Conservation (phyloP, 192 early-diverging fungal genomes). For the Backusella luteola region DNA sequence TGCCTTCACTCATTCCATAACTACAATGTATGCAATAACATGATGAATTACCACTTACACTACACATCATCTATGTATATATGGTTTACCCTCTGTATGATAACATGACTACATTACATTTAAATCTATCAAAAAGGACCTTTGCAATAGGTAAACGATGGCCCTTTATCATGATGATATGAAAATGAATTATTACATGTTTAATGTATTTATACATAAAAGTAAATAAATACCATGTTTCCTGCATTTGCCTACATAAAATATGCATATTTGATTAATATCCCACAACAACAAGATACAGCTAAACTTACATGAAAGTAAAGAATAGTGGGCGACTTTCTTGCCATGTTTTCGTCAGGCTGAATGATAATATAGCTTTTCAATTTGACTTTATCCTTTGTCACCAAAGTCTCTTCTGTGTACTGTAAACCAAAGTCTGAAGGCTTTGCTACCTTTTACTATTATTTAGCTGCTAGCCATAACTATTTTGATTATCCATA, state of each 20-base stretch:
- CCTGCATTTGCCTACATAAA: slow-evolving; percentile 84
- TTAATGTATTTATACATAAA: slow-evolving; percentile 1
- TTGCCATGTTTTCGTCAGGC: slow-evolving; percentile 51
- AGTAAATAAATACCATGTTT: slow-evolving; percentile 68
- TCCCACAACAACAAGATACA: not conserved
- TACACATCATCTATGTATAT: no score
- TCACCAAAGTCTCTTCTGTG: slow-evolving; percentile 66
- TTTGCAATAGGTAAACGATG: slow-evolving; percentile 92
- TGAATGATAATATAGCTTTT: slow-evolving; percentile 76
- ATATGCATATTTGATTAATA: not conserved
- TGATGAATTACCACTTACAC: no score
- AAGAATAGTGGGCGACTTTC: slow-evolving; percentile 69
- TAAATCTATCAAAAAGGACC: slow-evolving; percentile 59
- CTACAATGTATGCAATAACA: slow-evolving; percentile 22
- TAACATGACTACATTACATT: slow-evolving; percentile 92
- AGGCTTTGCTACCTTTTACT: slow-evolving; percentile 61
- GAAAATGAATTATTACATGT: no score
- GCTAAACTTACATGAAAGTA: slow-evolving; percentile 75
- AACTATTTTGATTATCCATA: slow-evolving; percentile 13
- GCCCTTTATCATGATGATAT: slow-evolving; percentile 48
- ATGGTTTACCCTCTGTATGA: slow-evolving; percentile 88
- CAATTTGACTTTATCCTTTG: slow-evolving; percentile 80
- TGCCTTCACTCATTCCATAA: slow-evolving; percentile 88
- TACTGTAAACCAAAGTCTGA: slow-evolving; percentile 67
- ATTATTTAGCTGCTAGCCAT: not conserved